These are phyloP conservation scores for Camillea tinctor DNA, from an alignment of 2,329 filamentous ascomycete species.

Conservation along the genomic window DNA sequence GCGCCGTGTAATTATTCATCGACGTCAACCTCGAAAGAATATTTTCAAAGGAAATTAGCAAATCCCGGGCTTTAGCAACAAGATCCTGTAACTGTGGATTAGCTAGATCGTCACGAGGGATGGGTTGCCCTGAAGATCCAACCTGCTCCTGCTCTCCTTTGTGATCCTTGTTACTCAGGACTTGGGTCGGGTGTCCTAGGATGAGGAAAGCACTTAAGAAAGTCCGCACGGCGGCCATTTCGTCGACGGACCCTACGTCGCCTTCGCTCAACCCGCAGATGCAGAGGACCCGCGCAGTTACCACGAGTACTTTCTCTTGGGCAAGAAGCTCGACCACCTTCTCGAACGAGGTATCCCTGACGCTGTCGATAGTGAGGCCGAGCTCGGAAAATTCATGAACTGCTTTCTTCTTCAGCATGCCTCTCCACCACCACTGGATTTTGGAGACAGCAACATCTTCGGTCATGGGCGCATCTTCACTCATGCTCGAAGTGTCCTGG, in stretches of 20 bases:
- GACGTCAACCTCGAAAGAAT: conserved; percentile 64
- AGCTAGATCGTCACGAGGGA: conserved; percentile 52
- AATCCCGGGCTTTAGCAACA: conserved; percentile 73
- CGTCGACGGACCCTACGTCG: conserved; percentile 59
- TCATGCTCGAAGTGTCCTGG: conserved; percentile 46
- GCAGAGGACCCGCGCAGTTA: conserved; percentile 65
- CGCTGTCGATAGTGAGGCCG: conserved; percentile 67
- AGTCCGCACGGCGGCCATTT: conserved; percentile 70
- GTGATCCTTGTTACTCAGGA: conserved; percentile 72
- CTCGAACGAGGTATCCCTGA: conserved; percentile 70
- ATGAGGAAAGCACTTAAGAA: conserved; percentile 81
- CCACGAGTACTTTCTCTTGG: conserved; percentile 62
- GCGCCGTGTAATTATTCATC: conserved; percentile 66
- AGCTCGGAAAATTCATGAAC: conserved; percentile 66
- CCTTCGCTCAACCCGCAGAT: conserved; percentile 70
- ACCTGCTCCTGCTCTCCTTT: conserved; percentile 58
- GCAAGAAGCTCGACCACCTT: conserved; percentile 68
- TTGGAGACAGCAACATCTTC: conserved; percentile 61
- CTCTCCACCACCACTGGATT: conserved; percentile 71
- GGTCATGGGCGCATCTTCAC: conserved; percentile 52
- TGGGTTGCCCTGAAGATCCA: conserved; percentile 43
- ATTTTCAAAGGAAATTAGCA: conserved; percentile 76
- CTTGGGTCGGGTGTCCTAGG: conserved; percentile 73
- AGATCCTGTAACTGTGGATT: conserved; percentile 68
- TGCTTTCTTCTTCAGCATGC: conserved; percentile 53